Base-by-base conservation (phyloP, 495 filamentous ascomycete species). In the Penicillium longicatenatum region DNA sequence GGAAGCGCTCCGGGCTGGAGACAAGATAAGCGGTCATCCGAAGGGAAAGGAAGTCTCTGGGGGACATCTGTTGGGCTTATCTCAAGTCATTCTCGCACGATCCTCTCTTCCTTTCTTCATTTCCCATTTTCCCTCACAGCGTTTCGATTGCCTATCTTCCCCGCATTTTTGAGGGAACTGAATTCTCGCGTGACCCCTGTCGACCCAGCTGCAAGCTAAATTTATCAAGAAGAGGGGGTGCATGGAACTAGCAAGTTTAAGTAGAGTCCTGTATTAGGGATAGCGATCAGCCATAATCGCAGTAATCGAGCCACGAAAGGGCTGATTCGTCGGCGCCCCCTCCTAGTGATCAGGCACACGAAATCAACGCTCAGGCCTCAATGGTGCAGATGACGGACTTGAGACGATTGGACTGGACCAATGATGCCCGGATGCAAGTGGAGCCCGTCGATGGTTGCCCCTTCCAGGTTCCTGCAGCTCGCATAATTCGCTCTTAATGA, bases 381-480 rank as follows among this genome's bases (percentile, higher is more conserved):
- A 17, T 26, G 52, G 55, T 41, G 61, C 61, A 64, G 57, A 64
- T 60, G 61, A 64, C 58, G 53, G 58, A 52, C 62, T 51, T 45
- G 50, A 43, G 46, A 49, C 54, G 20, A n/a, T 43, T 54, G 17
- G 10, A 22, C 4, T 30, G 30, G n/a, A 21, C 31, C 26, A 29
- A 51, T 17, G 19, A 39, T n/a, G n/a, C 20, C 11, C 33, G 20
- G n/a, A 42, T 12, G 0, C 30, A 50, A 41, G 37, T 45, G 50
- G 42, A 51, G 50, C 33, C 29, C 39, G 50, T 37, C 53, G 48
- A 58, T 51, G 47, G 42, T 62, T 68, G 44, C 66, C 66, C 47
- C 22, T 66, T 68, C 55, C 57, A 64, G 66, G 63, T 59, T 55
- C 66, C 66, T 68, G 66, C 65, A 68, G 59, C 54, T 52, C 42